Evolutionary conservation across 2,329 filamentous ascomycete species (phyloP), one percentile per base, ranked within the genome.

Genomic region (Hyphodiscus sp.): DNA sequence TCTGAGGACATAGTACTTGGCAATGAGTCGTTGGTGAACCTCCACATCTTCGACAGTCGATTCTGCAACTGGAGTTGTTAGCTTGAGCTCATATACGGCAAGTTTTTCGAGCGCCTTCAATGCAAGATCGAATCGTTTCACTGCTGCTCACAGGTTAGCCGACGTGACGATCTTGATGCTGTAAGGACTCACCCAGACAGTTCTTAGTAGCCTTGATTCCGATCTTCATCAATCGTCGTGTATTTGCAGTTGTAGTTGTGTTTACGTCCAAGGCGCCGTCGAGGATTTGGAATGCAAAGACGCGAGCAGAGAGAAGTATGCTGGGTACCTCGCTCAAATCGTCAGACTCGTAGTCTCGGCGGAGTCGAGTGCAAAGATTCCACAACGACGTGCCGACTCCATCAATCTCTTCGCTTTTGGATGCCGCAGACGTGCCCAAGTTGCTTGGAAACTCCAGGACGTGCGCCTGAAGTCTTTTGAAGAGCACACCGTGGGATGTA

Each of bases 221-320:
- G 60, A 89, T 71, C 63, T 79, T 84, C 65, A 89, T 73, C 19
- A 89, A 68, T 52, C 86, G 80, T 29, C 82, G 66, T 16, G 76
- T 64, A 56, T 77, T 72, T 41, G 64, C 68, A 45, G 62, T 58
- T 18, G 50, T 61, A 19, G 64, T 61, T 45, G 62, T 61, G 44
- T 65, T 55, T 56, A 58, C 55, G 53, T 69, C 63, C 61, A 78
- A 72, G 53, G 79, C 80, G 44, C 79, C 72, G 44, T 86, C 81
- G 15, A 95, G 72, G 52, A 92, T 69, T 15, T 85, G 70, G 63
- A 89, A 90, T 0, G 87, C 79, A 61, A 91, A 73, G 1, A 78
- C 67, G 43, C 78, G 73, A 13, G 69, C 68, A 15, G 72, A 51
- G 19, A 67, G 47, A 20, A 68, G 53, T 15, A 67, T 57, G 18